Evolutionary conservation across 169 alveolate genomes (phyloP).

Genomic region (Plasmodium gallinaceum): DNA sequence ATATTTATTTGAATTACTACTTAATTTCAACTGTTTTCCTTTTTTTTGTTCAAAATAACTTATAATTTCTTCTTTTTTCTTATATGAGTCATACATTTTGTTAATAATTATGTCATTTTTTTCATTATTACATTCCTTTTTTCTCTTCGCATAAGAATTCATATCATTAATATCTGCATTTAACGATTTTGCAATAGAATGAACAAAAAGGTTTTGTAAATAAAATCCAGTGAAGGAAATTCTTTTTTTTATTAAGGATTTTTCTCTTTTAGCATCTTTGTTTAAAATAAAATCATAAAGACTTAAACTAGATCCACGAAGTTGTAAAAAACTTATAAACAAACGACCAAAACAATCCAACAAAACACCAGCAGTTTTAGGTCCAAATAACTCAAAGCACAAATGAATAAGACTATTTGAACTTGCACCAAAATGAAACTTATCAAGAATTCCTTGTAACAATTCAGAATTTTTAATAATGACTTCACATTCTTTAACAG

Average conservation of each 20-base stretch:
- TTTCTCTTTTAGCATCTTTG: conserved; percentile 87
- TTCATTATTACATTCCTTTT: not conserved
- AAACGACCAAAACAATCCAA: conserved; percentile 93
- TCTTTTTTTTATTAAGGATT: conserved; percentile 84
- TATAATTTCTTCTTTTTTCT: conserved; percentile 8
- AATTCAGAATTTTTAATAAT: conserved; percentile 92
- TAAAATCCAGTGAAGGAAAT: conserved; percentile 82
- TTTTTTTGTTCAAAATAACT: not conserved
- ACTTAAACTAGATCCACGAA: conserved; percentile 96
- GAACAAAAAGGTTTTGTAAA: conserved; percentile 79
- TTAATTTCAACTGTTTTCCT: not conserved
- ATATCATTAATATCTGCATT: conserved; percentile 17
- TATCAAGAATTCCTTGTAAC: conserved; percentile 97
- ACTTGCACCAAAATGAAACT: conserved; percentile 96
- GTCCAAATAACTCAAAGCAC: conserved; percentile 95
- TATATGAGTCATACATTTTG: conserved; percentile 5
- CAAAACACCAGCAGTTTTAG: conserved; percentile 94
- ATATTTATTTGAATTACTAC: not conserved
- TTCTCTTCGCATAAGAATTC: conserved; percentile 14
- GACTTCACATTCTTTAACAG: conserved; percentile 87
- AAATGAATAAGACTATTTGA: conserved; percentile 96
- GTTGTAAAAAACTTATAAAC: conserved; percentile 92
- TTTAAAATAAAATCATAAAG: conserved; percentile 94
- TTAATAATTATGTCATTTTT: not conserved
- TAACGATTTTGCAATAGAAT: conserved; percentile 69